Conservation (phyloP, 129 eudicot genomes). For the Erigeron canadensis region DNA sequence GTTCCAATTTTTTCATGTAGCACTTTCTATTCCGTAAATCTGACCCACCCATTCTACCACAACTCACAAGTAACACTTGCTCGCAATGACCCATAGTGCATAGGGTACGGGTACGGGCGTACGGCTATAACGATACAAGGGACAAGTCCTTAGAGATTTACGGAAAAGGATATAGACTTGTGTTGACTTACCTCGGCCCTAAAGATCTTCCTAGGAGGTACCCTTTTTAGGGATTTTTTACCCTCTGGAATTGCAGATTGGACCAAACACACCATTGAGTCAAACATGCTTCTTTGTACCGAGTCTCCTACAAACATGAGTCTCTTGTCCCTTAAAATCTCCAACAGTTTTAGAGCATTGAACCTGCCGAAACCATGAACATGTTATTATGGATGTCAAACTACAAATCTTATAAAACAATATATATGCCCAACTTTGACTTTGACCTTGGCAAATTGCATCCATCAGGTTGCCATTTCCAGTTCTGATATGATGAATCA, state of each 20-base stretch:
- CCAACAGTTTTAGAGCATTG: constrained; percentile 74
- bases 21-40: too few relatives aligned
- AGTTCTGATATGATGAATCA: constrained; percentile 79
- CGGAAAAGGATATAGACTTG: background rate
- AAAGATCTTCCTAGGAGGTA: constrained; percentile 88
- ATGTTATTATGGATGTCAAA: background rate
- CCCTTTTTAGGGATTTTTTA: constrained; percentile 52
- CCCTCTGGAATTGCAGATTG: constrained; percentile 75
- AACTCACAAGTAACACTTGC: too few relatives aligned
- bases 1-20: too few relatives aligned
- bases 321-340: constrained; percentile 80
- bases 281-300: constrained; percentile 90
- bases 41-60: too few relatives aligned
- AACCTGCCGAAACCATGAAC: constrained; percentile 48
- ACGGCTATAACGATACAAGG: background rate
- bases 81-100: background rate
- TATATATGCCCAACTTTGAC: background rate
- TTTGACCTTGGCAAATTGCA: constrained; percentile 87
- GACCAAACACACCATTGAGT: constrained; percentile 91
- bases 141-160: background rate
- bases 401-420: background rate
- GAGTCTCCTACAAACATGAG: constrained; percentile 98
- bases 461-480: constrained; percentile 95
- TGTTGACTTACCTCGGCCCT: constrained; percentile 56
- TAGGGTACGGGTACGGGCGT: background rate